phyloP scores from a whole-genome alignment of 805 yeast genomes.

The Schwanniomyces pseudopolymorphus region DNA sequence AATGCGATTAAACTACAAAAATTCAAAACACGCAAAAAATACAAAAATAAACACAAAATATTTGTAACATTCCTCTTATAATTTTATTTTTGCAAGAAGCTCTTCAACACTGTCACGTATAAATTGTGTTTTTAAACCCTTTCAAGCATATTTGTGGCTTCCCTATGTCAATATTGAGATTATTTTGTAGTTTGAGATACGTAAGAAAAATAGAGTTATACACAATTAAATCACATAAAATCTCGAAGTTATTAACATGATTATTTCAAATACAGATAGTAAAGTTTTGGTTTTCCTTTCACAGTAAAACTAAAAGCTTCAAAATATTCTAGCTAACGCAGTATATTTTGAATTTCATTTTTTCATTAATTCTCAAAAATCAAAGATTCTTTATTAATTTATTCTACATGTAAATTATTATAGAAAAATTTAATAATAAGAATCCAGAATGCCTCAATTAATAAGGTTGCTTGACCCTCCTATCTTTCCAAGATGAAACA shows the following conservation, averaged over 20 bases:
- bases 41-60: no score
- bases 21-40: no score
- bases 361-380: background rate
- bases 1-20: no score
- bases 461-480: background rate
- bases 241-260: no score
- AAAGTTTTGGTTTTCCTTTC: no score
- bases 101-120: conserved; percentile 4
- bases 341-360: background rate
- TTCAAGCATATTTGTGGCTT: conserved; percentile 2
- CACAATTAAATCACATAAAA: conserved; percentile 13
- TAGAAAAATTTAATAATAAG: no score
- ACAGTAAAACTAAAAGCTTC: conserved; percentile 10
- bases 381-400: background rate
- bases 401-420: background rate
- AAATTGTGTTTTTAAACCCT: conserved; percentile 2
- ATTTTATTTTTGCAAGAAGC: background rate
- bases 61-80: no score
- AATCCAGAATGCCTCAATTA: no score
- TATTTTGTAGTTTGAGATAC: conserved; percentile 5
- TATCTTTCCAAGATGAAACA: background rate
- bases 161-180: conserved; percentile 2
- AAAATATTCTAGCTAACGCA: conserved; percentile 5
- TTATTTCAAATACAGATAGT: no score
- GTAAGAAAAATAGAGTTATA: conserved; percentile 14